A percentile compares a stretch with the other conserved stretches of the same genome.
phyloP scores from a whole-genome alignment of 306 rosid species.

The Geum urbanum region DNA sequence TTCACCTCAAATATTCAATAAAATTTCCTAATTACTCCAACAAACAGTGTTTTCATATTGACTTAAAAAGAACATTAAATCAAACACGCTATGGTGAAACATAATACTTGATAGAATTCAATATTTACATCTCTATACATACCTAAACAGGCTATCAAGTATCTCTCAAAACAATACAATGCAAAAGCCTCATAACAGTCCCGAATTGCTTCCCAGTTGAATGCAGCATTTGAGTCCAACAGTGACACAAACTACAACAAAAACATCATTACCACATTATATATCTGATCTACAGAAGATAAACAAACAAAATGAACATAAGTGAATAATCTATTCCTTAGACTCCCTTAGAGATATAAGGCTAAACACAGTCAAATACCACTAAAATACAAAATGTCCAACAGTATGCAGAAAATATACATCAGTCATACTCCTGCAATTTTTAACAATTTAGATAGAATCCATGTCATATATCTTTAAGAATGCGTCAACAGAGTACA shows the following conservation, averaged over 20 bases:
- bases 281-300: neutral
- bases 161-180: conserved; percentile 94
- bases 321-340: neutral
- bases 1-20: too few relatives aligned
- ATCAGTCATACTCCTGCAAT: neutral
- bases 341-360: neutral
- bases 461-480: too few relatives aligned
- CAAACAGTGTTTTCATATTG: neutral
- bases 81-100: neutral
- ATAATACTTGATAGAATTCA: neutral
- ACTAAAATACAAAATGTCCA: neutral
- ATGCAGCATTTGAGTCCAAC: conserved; percentile 83
- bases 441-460: neutral
- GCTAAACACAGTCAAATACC: neutral
- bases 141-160: conserved; percentile 96
- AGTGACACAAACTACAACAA: conserved; percentile 80
- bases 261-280: conserved; percentile 13
- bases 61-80: neutral
- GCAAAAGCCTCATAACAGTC: conserved; percentile 99
- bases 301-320: neutral
- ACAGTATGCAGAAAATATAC: neutral
- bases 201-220: conserved; percentile 85
- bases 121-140: conserved; percentile 29
- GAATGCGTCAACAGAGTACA: neutral
- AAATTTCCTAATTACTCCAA: neutral